phyloP scores from a whole-genome alignment of 163 green algal species.

The Chloromonas sp. region DNA sequence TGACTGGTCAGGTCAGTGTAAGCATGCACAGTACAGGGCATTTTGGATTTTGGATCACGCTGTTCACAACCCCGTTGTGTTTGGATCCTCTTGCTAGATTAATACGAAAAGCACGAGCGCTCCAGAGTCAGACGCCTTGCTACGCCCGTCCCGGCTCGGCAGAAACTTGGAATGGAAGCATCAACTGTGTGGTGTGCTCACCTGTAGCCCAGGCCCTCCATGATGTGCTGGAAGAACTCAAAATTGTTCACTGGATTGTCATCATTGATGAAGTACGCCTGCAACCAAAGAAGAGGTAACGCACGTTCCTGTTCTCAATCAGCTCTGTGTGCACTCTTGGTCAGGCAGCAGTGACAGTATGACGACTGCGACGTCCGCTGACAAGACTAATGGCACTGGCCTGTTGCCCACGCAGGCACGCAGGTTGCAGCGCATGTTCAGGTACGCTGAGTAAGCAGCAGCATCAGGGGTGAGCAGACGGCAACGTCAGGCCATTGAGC shows the following conservation, averaged over 20 bases:
- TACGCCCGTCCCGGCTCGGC: no score
- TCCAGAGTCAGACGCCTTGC: no score
- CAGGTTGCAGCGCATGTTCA: background rate
- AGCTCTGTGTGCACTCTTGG: background rate
- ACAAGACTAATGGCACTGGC: background rate
- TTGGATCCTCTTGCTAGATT: no score
- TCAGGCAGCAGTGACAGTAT: background rate
- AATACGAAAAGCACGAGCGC: no score
- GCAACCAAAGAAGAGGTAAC: background rate
- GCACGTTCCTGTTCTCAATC: background rate
- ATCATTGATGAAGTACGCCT: slow-evolving; percentile 7
- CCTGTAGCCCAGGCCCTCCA: slow-evolving; percentile 1
- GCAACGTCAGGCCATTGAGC: no score
- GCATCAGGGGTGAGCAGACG: no score
- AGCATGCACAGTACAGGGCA: no score
- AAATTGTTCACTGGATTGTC: slow-evolving; percentile 1
- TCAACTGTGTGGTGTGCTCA: background rate
- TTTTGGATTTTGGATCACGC: no score
- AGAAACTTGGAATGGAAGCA: no score
- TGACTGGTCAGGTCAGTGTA: no score
- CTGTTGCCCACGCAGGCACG: background rate
- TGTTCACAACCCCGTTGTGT: no score
- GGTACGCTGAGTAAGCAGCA: no score
- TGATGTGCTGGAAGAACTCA: background rate
- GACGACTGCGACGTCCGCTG: background rate